Evolutionary conservation across 1,284 basidiomycete species (phyloP).

Genomic region (Mycena citricolor): DNA sequence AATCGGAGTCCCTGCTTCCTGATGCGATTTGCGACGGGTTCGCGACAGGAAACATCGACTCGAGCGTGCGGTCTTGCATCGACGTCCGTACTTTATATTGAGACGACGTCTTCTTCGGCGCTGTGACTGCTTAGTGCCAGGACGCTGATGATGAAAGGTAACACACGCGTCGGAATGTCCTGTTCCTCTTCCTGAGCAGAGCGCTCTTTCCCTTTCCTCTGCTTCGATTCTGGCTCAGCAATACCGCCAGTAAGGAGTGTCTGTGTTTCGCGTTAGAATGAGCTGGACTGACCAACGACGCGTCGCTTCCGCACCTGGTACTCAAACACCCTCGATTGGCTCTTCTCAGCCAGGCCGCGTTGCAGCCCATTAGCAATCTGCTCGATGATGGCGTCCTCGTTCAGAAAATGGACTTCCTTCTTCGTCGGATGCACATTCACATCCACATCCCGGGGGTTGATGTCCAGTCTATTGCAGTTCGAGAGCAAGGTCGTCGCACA

Average conservation of each 20-base stretch:
- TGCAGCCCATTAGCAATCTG: slow-evolving; percentile 76
- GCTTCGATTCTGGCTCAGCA: slow-evolving; percentile 36
- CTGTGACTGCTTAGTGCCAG: slow-evolving; percentile 23
- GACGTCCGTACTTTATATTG: slow-evolving; percentile 95
- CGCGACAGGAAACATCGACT: slow-evolving; percentile 83
- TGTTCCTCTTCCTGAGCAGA: slow-evolving; percentile 34
- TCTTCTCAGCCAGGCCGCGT: slow-evolving; percentile 63
- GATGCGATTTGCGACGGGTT: slow-evolving; percentile 46
- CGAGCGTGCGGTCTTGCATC: slow-evolving; percentile 82
- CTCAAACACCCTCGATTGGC: slow-evolving; percentile 72
- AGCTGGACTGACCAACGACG: not conserved
- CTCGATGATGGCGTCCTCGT: slow-evolving; percentile 89
- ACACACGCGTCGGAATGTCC: too few species aligned
- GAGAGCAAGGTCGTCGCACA: slow-evolving; percentile 1
- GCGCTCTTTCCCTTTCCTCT: slow-evolving; percentile 49
- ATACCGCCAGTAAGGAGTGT: slow-evolving; percentile 61
- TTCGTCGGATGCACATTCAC: slow-evolving; percentile 99
- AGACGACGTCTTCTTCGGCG: slow-evolving; percentile 57
- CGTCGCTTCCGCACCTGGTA: slow-evolving; percentile 63
- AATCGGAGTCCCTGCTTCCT: slow-evolving; percentile 17
- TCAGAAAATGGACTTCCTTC: slow-evolving; percentile 92
- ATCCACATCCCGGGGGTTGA: slow-evolving; percentile 88
- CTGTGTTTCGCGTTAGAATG: slow-evolving; percentile 34
- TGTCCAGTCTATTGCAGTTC: slow-evolving; percentile 62
- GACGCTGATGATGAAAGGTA: slow-evolving; percentile 14